Evolutionary conservation across 306 rosid species (phyloP), one percentile per base, ranked within the genome.

Genomic region (Astragalus membranaceus): DNA sequence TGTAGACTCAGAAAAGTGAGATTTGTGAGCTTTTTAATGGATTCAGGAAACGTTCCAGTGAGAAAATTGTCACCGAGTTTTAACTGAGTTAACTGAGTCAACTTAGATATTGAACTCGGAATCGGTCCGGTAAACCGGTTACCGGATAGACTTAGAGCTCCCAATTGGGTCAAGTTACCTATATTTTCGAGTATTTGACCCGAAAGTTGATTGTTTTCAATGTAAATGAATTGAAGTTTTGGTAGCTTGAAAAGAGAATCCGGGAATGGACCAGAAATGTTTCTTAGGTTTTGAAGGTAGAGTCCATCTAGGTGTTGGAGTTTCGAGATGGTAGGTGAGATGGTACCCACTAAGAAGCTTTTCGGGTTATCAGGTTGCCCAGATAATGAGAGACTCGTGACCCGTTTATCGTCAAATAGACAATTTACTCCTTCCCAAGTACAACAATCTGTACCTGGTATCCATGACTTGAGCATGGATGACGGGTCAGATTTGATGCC

Each of bases 401-500:
- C 97, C 41, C 97, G 92, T 37, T 68, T 85, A 54, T 72, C 26
- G 64, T 14, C 54, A 1, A 9, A 44, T 4, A 43, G 11, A 72
- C 98, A 93, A 2, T 0, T 12, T 0, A 85, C 48, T 0, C 96
- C 97, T 0, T n/a, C 11, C 98, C 98, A 93, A 1, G 71, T 41
- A 72, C 98, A 90, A 69, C 98, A 93, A 66, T 88, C 82, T 0
- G 87, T 82, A 29, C 85, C 84, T 4, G 67, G 7, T 41, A 79
- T 85, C 97, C 98, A 93, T 2, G 92, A 59, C 37, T 54, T 39
- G 4, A 90, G 76, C 32, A 82, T 65, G 67, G 85, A 82, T 3
- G 92, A 85, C 1, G 98, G 98, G 74, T 93, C 98, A 13, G 92
- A 80, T n/a, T 58, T 72, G 73, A 93, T 90, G 35, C 75, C 77